Evolutionary conservation across 331 rosid genomes (phyloP).

Genomic region (Arachis monticola): DNA sequence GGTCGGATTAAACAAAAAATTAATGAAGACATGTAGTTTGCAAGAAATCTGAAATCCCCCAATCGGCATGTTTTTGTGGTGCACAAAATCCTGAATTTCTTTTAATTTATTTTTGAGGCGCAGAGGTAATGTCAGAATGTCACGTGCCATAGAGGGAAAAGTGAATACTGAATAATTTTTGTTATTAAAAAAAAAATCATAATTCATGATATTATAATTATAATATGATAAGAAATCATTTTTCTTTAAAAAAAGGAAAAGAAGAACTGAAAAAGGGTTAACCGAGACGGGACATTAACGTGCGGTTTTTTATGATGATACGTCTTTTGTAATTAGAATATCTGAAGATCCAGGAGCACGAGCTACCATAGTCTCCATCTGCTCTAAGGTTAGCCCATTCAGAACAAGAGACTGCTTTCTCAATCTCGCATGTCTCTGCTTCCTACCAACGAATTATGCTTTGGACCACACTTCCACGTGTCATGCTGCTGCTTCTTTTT

Average conservation of each 20-base stretch:
- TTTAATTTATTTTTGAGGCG: slow-evolving; percentile 5
- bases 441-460: slow-evolving; percentile 9
- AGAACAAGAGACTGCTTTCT: not conserved
- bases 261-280: not conserved
- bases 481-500: not conserved
- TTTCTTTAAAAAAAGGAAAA: not conserved
- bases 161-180: not conserved
- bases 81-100: not conserved
- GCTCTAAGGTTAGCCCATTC: slow-evolving; percentile 23
- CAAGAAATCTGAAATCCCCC: not conserved
- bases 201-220: no score
- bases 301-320: not conserved
- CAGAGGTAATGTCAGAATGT: slow-evolving; percentile 15
- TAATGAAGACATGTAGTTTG: no score
- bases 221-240: no score
- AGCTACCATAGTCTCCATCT: not conserved
- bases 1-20: no score
- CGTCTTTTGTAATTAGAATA: not conserved
- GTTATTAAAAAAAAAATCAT: no score
- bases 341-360: slow-evolving; percentile 23
- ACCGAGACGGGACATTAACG: not conserved
- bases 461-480: not conserved
- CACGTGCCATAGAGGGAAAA: slow-evolving; percentile 28
- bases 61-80: not conserved
- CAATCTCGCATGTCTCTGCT: slow-evolving; percentile 5